These are phyloP conservation scores for Lachnellula occidentalis DNA, from an alignment of 2,329 filamentous ascomycete species.

Conservation along the genomic window DNA sequence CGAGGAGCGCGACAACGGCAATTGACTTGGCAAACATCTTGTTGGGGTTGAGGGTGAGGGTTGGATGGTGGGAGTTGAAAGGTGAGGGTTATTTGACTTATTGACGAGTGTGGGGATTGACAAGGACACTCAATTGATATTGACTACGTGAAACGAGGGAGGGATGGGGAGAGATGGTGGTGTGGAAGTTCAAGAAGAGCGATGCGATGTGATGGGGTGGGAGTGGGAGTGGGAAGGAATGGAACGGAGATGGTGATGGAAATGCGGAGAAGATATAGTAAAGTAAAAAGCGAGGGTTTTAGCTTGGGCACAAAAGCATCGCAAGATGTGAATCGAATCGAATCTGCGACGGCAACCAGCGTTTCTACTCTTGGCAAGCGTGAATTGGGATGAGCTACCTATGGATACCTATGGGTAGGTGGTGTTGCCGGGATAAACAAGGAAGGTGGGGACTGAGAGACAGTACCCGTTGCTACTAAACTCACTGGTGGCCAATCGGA, in stretches of 20 bases:
- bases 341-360: too few relatives aligned
- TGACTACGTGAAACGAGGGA: background rate
- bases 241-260: background rate
- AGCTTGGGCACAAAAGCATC: too few relatives aligned
- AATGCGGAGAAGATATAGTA: too few relatives aligned
- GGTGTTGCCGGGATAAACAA: background rate
- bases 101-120: background rate
- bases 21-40: slow-evolving; percentile 28
- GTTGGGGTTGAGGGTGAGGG: slow-evolving; percentile 7
- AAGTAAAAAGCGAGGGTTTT: too few relatives aligned
- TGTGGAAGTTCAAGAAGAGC: background rate
- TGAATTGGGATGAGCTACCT: too few relatives aligned
- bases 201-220: background rate
- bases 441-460: background rate
- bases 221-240: too few relatives aligned
- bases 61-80: too few relatives aligned
- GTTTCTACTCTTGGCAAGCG: too few relatives aligned
- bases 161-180: too few relatives aligned
- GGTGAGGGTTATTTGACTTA: background rate
- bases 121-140: background rate
- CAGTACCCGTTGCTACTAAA: background rate
- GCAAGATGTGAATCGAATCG: too few relatives aligned
- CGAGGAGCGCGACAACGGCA: slow-evolving; percentile 25
- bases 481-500: too few relatives aligned
- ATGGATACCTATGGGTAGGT: too few relatives aligned